Conservation (phyloP, 2,329 filamentous ascomycete species). For the Chaetomium sp. region DNA sequence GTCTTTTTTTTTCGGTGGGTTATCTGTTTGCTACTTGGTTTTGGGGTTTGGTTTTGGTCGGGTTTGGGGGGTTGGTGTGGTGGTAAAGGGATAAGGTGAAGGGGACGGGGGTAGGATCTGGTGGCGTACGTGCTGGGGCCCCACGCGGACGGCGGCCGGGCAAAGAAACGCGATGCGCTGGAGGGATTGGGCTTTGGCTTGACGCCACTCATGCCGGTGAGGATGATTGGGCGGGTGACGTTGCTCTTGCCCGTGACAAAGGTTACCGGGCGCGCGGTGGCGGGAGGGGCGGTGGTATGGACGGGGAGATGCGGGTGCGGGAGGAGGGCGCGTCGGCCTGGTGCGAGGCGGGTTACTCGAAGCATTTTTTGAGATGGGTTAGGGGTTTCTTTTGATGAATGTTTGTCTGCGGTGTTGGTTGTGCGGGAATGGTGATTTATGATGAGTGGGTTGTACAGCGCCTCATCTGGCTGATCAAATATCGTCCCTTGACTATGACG, state of each 20-base stretch:
- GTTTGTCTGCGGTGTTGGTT: neutral
- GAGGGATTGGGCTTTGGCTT: neutral
- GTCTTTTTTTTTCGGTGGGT: neutral
- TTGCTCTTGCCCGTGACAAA: slow-evolving; percentile 10
- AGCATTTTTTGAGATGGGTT: slow-evolving; percentile 2
- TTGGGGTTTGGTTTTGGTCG: too few species aligned
- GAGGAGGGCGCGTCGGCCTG: slow-evolving; percentile 16
- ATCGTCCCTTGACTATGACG: too few species aligned
- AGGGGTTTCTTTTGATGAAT: neutral
- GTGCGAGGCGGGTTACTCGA: slow-evolving; percentile 7
- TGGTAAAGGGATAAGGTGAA: too few species aligned
- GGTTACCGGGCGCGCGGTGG: slow-evolving; percentile 3
- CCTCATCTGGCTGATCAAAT: too few species aligned
- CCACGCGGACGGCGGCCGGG: slow-evolving; percentile 2
- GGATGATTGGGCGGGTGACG: neutral
- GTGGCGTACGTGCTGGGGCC: slow-evolving; percentile 16
- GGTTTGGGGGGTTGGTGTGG: too few species aligned
- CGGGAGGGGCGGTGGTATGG: neutral
- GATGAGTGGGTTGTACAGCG: too few species aligned
- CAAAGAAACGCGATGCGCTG: neutral
- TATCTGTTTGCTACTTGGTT: too few species aligned
- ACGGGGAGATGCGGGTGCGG: neutral
- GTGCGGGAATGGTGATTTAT: neutral
- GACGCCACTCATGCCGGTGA: neutral
- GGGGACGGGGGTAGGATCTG: neutral